Percentiles rank a stretch among this genome's conserved stretches.
These are phyloP conservation scores for Yarrowia galli DNA, from an alignment of 1,139 yeast genomes.

Conservation along the genomic window DNA sequence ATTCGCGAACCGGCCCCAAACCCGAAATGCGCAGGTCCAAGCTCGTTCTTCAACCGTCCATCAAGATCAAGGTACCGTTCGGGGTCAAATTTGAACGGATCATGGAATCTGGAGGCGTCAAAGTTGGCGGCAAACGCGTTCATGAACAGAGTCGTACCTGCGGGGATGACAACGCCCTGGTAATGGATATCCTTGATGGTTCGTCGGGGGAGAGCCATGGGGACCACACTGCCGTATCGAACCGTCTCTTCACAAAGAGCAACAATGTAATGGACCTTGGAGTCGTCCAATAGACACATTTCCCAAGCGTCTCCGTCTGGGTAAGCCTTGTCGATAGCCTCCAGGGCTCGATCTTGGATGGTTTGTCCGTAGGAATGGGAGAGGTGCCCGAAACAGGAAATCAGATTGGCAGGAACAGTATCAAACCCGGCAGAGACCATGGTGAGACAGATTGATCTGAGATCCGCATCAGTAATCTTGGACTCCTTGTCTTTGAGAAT, in stretches of 20 bases:
- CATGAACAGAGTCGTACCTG: conserved; percentile 64
- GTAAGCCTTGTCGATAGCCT: conserved; percentile 51
- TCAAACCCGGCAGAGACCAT: conserved; percentile 84
- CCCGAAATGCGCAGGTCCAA: conserved; percentile 58
- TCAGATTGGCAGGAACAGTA: conserved; percentile 70
- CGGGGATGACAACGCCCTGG: conserved; percentile 57
- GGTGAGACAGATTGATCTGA: conserved; percentile 70
- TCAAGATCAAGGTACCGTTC: conserved; percentile 60
- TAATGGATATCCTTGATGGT: conserved; percentile 60
- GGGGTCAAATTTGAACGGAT: conserved; percentile 64
- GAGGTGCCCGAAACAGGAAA: conserved; percentile 67
- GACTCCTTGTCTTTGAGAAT: conserved; percentile 48
- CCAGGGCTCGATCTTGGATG: conserved; percentile 57
- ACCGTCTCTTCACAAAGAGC: conserved; percentile 72
- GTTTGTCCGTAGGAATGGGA: conserved; percentile 59
- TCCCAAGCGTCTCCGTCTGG: conserved; percentile 58
- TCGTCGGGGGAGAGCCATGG: conserved; percentile 68
- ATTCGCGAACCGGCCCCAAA: conserved; percentile 76
- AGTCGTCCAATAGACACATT: conserved; percentile 51
- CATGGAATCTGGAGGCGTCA: conserved; percentile 56
- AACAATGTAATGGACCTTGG: conserved; percentile 57
- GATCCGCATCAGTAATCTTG: conserved; percentile 55
- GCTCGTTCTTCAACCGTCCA: conserved; percentile 42
- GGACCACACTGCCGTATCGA: conserved; percentile 69
- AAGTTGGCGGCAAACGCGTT: conserved; percentile 77